Conservation (phyloP, 192 early-diverging fungal genomes). For the Glomus cerebriforme region DNA sequence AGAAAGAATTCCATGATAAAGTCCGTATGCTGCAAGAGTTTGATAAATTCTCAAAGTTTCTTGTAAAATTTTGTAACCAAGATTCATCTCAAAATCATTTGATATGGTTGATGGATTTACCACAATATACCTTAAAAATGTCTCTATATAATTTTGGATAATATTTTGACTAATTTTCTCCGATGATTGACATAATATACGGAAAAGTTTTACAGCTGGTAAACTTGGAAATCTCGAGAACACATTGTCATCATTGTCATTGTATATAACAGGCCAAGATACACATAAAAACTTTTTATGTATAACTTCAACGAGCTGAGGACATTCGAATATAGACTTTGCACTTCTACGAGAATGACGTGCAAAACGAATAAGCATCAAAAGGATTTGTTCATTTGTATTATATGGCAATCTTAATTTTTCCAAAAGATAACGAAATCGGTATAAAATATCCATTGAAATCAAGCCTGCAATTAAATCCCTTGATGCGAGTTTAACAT, state of each 20-base stretch:
- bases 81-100: neutral
- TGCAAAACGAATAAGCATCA: slow-evolving; percentile 52
- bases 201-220: slow-evolving; percentile 41
- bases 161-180: slow-evolving; percentile 45
- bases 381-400: slow-evolving; percentile 47
- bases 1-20: slow-evolving; percentile 38
- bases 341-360: slow-evolving; percentile 44
- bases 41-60: slow-evolving; percentile 50
- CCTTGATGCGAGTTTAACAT: slow-evolving; percentile 49
- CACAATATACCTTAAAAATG: slow-evolving; percentile 48
- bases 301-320: slow-evolving; percentile 49
- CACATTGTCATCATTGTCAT: neutral
- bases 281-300: slow-evolving; percentile 40
- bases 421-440: slow-evolving; percentile 59
- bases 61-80: slow-evolving; percentile 42
- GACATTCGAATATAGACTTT: slow-evolving; percentile 49
- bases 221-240: slow-evolving; percentile 26
- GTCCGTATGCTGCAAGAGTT: slow-evolving; percentile 49
- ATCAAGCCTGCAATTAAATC: slow-evolving; percentile 64
- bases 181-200: slow-evolving; percentile 42
- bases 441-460: slow-evolving; percentile 58
- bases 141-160: slow-evolving; percentile 44
- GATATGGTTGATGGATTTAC: slow-evolving; percentile 38
- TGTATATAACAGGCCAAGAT: slow-evolving; percentile 47
- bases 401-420: slow-evolving; percentile 36